phyloP scores from a whole-genome alignment of 2,329 filamentous ascomycete genomes.

The Aspergillus fijiensis region DNA sequence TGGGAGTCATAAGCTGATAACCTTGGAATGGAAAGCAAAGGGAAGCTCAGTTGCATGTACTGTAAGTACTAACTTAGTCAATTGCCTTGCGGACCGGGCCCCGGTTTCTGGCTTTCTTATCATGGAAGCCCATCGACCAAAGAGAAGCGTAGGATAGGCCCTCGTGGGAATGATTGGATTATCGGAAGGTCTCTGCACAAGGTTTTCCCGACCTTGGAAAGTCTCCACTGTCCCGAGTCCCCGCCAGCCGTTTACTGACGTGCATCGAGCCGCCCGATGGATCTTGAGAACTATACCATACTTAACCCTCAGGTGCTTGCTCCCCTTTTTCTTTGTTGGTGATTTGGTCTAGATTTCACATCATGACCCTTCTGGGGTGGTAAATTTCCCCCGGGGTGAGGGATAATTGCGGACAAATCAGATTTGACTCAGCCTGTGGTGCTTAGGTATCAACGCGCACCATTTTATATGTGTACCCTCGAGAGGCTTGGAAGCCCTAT shows the following conservation, averaged over 20 bases:
- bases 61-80: too few species aligned
- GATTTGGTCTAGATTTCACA: too few species aligned
- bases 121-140: neutral
- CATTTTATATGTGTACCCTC: neutral
- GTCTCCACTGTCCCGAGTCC: neutral
- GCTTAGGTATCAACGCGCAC: neutral
- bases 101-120: neutral
- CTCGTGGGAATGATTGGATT: neutral
- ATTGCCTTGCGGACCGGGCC: neutral
- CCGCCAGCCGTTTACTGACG: conserved; percentile 8
- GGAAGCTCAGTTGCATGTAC: too few species aligned
- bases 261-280: conserved; percentile 9
- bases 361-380: neutral
- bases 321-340: neutral
- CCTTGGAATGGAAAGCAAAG: too few species aligned
- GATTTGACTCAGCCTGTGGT: neutral
- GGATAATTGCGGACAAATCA: neutral
- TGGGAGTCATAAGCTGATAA: too few species aligned
- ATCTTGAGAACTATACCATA: neutral
- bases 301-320: neutral
- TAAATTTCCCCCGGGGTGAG: neutral
- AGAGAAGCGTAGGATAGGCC: neutral
- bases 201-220: neutral
- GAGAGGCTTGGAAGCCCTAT: neutral
- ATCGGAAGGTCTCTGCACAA: neutral